A percentile compares a stretch with the other conserved stretches of the same genome.
phyloP scores from a whole-genome alignment of 225 moss, liverwort and hornwort genomes.

The Physcomitrium patens region DNA sequence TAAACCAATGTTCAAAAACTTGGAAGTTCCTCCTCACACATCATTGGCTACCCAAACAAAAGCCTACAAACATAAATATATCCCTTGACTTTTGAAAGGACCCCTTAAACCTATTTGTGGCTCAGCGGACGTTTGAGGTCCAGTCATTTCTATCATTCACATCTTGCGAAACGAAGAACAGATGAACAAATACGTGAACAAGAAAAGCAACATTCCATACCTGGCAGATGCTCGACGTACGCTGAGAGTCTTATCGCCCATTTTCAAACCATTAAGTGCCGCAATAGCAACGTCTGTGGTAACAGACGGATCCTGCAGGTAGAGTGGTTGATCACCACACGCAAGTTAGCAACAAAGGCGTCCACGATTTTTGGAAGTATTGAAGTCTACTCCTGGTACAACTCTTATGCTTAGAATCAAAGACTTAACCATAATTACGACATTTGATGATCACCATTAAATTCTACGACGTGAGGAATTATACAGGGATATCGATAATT shows the following conservation, averaged over 20 bases:
- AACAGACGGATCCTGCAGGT: slow-evolving; percentile 93
- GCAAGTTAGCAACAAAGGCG: slow-evolving; percentile 52
- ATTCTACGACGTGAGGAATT: no score
- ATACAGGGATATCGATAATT: no score
- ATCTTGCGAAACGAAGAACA: slow-evolving; percentile 92
- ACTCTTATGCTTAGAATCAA: not conserved
- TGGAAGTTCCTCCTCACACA: no score
- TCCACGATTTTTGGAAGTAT: slow-evolving; percentile 28
- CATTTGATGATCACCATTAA: not conserved
- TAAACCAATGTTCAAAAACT: not conserved
- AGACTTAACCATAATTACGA: not conserved
- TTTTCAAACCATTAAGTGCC: slow-evolving; percentile 99
- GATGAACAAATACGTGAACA: slow-evolving; percentile 76
- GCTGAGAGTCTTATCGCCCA: slow-evolving; percentile 99
- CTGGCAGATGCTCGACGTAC: slow-evolving; percentile 99
- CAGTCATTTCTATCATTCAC: slow-evolving; percentile 99
- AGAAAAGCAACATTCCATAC: slow-evolving; percentile 73
- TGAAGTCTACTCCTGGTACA: slow-evolving; percentile 4
- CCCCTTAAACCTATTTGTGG: slow-evolving; percentile 98
- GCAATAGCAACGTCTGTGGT: slow-evolving; percentile 97
- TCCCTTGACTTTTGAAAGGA: slow-evolving; percentile 75
- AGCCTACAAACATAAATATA: slow-evolving; percentile 49
- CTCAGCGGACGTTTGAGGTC: slow-evolving; percentile 99
- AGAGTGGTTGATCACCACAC: slow-evolving; percentile 55
- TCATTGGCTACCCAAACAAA: slow-evolving; percentile 47